These are phyloP conservation scores for Soucietia sequanensis DNA, from an alignment of 805 yeast genomes.

Conservation along the genomic window DNA sequence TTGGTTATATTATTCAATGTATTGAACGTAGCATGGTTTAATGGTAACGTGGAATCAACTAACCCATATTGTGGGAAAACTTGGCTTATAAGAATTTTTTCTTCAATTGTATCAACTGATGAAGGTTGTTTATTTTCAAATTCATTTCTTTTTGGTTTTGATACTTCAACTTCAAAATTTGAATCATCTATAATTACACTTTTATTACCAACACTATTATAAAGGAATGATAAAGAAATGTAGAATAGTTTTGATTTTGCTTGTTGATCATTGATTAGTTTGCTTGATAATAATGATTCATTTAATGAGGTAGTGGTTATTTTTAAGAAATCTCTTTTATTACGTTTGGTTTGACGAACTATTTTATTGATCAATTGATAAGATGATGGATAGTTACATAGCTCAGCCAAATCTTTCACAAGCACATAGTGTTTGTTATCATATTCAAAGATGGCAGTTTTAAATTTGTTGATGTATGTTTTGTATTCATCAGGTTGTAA, in stretches of 20 bases:
- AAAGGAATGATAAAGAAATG: slow-evolving; percentile 20
- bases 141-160: neutral
- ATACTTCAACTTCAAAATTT: neutral
- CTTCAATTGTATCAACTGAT: slow-evolving; percentile 14
- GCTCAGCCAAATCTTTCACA: slow-evolving; percentile 27
- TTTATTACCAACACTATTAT: slow-evolving; percentile 19
- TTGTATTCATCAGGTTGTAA: too few relatives aligned
- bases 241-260: slow-evolving; percentile 22
- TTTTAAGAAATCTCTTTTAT: slow-evolving; percentile 15
- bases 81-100: slow-evolving; percentile 33
- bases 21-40: slow-evolving; percentile 35
- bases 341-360: slow-evolving; percentile 18
- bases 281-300: slow-evolving; percentile 13
- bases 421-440: slow-evolving; percentile 21
- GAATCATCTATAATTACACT: slow-evolving; percentile 12
- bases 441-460: slow-evolving; percentile 15
- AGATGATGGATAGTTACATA: slow-evolving; percentile 43
- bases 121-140: neutral
- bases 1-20: slow-evolving; percentile 32
- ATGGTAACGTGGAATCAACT: slow-evolving; percentile 24
- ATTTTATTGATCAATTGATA: slow-evolving; percentile 36
- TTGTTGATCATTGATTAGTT: slow-evolving; percentile 18
- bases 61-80: slow-evolving; percentile 42
- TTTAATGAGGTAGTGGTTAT: slow-evolving; percentile 20
- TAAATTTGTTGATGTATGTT: slow-evolving; percentile 1